Evolutionary conservation across 345 rosid species (phyloP).

Genomic region (Adansonia digitata): DNA sequence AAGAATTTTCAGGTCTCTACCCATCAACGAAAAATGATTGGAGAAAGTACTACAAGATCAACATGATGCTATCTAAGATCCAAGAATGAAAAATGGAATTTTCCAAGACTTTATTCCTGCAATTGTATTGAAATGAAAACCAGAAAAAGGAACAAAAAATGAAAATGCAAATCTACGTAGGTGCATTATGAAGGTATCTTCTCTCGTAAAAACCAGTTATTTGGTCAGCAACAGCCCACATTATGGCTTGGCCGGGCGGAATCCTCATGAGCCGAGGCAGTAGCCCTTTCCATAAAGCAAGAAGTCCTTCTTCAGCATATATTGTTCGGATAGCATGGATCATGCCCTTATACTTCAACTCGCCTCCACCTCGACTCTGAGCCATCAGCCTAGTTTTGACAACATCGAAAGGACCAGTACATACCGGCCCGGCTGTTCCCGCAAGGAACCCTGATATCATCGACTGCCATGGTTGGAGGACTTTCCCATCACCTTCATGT

Average conservation of each 20-base stretch:
- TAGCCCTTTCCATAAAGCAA: slow-evolving; percentile 85
- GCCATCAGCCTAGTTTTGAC: slow-evolving; percentile 98
- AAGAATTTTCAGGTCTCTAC: neutral
- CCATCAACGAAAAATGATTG: neutral
- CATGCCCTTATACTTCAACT: slow-evolving; percentile 81
- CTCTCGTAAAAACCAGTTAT: slow-evolving; percentile 75
- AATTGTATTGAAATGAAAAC: slow-evolving; percentile 3
- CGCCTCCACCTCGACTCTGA: slow-evolving; percentile 57
- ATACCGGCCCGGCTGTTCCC: slow-evolving; percentile 85
- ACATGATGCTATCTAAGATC: neutral
- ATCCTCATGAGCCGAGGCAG: slow-evolving; percentile 96
- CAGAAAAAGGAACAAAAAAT: slow-evolving; percentile 5
- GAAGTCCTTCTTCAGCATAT: slow-evolving; percentile 74
- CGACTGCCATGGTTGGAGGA: slow-evolving; percentile 88
- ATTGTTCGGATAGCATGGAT: slow-evolving; percentile 81
- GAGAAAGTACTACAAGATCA: neutral
- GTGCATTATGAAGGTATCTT: slow-evolving; percentile 43
- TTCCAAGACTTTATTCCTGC: slow-evolving; percentile 5
- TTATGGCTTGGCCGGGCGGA: slow-evolving; percentile 95
- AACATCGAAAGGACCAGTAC: slow-evolving; percentile 98
- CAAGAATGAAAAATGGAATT: neutral
- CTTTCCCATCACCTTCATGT: slow-evolving; percentile 87
- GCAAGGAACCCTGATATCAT: slow-evolving; percentile 97
- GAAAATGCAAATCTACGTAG: slow-evolving; percentile 34
- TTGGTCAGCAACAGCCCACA: slow-evolving; percentile 99